These are phyloP conservation scores for Elaeagnus macrophylla DNA, from an alignment of 306 rosid genomes.

Conservation along the genomic window DNA sequence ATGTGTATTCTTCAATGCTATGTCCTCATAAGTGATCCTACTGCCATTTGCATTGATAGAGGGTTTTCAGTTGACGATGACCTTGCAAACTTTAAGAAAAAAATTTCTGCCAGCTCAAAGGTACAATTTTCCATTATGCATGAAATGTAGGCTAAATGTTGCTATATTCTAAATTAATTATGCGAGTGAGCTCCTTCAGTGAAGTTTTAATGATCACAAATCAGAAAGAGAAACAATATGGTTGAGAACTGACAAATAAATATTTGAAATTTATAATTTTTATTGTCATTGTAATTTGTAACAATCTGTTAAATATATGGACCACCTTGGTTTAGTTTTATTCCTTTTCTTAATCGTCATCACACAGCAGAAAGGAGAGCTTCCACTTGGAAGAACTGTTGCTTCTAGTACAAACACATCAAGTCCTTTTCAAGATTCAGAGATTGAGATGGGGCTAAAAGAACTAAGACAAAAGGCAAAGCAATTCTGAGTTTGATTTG, in stretches of 20 bases:
- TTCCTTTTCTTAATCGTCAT: not conserved
- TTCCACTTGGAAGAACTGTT: constrained; percentile 77
- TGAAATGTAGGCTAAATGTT: not conserved
- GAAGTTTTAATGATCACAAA: no score
- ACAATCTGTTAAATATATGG: not conserved
- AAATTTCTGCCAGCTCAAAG: constrained; percentile 61
- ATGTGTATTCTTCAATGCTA: not conserved
- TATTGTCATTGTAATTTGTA: not conserved
- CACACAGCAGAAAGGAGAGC: constrained; percentile 75
- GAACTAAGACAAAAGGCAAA: constrained; percentile 62
- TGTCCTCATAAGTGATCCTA: not conserved
- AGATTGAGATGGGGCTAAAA: constrained; percentile 74
- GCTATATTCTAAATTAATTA: not conserved
- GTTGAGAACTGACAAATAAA: not conserved
- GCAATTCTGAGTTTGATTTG: constrained; percentile 35
- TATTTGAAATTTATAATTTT: not conserved
- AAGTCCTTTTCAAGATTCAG: constrained; percentile 64
- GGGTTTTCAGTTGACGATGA: constrained; percentile 73
- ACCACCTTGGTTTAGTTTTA: not conserved
- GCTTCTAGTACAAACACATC: constrained; percentile 27
- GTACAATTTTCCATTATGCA: constrained; percentile 20
- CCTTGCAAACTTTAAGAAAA: constrained; percentile 39
- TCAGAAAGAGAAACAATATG: no score
- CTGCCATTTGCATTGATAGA: constrained; percentile 83
- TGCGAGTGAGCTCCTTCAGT: not conserved